These are phyloP conservation scores for Nakaseomyces sp. DNA, from an alignment of 1,139 yeast genomes.

Conservation along the genomic window DNA sequence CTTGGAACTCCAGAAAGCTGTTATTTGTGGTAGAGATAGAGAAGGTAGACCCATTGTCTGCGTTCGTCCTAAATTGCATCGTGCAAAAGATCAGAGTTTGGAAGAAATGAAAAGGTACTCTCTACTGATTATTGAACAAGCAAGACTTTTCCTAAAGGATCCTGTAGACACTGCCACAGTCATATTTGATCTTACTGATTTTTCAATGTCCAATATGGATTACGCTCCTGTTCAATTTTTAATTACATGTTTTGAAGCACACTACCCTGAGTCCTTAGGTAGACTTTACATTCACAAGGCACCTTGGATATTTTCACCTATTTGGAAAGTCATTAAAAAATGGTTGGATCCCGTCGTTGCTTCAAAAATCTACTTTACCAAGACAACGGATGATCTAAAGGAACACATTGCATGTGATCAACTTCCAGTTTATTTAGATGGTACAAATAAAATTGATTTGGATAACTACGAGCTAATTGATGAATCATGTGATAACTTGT, in stretches of 20 bases:
- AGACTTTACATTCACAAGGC: slow-evolving; percentile 72
- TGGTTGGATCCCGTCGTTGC: slow-evolving; percentile 92
- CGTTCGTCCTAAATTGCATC: slow-evolving; percentile 66
- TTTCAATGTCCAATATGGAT: slow-evolving; percentile 75
- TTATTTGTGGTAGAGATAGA: slow-evolving; percentile 56
- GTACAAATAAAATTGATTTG: slow-evolving; percentile 44
- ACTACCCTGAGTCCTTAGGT: slow-evolving; percentile 81
- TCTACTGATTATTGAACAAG: slow-evolving; percentile 57
- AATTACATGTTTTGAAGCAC: slow-evolving; percentile 71
- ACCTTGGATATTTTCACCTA: slow-evolving; percentile 82
- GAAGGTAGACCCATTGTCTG: slow-evolving; percentile 60
- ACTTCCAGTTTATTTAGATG: slow-evolving; percentile 61
- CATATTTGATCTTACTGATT: slow-evolving; percentile 66
- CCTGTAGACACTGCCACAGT: slow-evolving; percentile 66
- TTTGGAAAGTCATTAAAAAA: slow-evolving; percentile 75
- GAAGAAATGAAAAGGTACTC: slow-evolving; percentile 62
- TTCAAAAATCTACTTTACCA: slow-evolving; percentile 67
- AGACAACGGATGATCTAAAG: slow-evolving; percentile 47
- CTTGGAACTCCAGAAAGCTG: slow-evolving; percentile 49
- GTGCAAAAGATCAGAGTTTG: slow-evolving; percentile 59
- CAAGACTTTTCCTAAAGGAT: slow-evolving; percentile 52
- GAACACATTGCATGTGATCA: slow-evolving; percentile 44
- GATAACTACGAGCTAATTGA: slow-evolving; percentile 26
- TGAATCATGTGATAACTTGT: slow-evolving; percentile 46
- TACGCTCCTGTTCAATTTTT: slow-evolving; percentile 72